Conservation (phyloP, 306 rosid genomes). For the Malus orientalis region DNA sequence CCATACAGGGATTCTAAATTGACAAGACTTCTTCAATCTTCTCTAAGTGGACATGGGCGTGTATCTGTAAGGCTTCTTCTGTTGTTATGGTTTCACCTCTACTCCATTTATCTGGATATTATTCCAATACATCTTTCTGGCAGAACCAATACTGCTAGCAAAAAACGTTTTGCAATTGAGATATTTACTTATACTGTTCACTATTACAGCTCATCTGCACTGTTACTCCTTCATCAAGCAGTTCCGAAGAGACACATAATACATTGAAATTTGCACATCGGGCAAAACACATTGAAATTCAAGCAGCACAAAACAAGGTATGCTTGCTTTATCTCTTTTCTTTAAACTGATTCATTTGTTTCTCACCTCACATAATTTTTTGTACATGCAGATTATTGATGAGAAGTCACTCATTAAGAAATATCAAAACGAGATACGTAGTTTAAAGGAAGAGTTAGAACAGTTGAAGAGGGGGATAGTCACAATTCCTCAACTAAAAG, state of each 20-base stretch:
- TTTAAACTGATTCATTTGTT: slow-evolving; percentile 1
- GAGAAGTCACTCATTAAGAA: slow-evolving; percentile 98
- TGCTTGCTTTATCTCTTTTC: neutral
- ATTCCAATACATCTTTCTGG: neutral
- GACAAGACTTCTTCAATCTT: slow-evolving; percentile 92
- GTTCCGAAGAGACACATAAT: slow-evolving; percentile 91
- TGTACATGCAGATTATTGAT: slow-evolving; percentile 78
- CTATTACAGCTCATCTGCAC: slow-evolving; percentile 88
- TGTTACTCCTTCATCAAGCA: slow-evolving; percentile 96
- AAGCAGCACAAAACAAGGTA: slow-evolving; percentile 93
- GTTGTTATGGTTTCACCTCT: slow-evolving; percentile 8
- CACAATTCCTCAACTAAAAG: slow-evolving; percentile 68
- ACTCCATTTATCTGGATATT: slow-evolving; percentile 13
- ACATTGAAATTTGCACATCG: slow-evolving; percentile 97
- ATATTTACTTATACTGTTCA: slow-evolving; percentile 14
- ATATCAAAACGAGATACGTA: slow-evolving; percentile 85
- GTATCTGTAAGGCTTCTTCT: slow-evolving; percentile 73
- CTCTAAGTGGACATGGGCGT: slow-evolving; percentile 97
- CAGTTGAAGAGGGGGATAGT: slow-evolving; percentile 78
- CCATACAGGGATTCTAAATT: slow-evolving; percentile 96
- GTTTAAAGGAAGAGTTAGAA: slow-evolving; percentile 86
- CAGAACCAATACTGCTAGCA: neutral
- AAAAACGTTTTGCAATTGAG: slow-evolving; percentile 15
- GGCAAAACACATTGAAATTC: slow-evolving; percentile 92
- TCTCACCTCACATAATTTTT: slow-evolving; percentile 11